Percentiles rank a stretch among this genome's conserved stretches.
phyloP scores from a whole-genome alignment of 2,329 filamentous ascomycete genomes.

The Colletotrichum caudatum region DNA sequence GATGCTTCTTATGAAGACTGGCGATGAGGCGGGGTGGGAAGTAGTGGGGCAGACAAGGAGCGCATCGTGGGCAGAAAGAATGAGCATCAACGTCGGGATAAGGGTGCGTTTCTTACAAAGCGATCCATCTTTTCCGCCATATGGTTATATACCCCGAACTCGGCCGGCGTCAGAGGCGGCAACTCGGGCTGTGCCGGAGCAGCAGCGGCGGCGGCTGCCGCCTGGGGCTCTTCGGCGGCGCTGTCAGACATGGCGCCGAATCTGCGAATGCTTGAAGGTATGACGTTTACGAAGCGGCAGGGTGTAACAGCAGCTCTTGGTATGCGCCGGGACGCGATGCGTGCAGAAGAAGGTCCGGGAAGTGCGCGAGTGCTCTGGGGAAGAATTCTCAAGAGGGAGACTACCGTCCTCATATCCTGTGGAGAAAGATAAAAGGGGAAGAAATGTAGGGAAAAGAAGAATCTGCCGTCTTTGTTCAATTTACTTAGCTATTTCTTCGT shows the following conservation, averaged over 20 bases:
- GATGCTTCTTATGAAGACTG: background rate
- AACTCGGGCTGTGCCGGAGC: conserved; percentile 48
- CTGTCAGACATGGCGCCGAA: conserved; percentile 19
- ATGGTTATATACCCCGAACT: conserved; percentile 79
- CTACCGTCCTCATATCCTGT: conserved; percentile 14
- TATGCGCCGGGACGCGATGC: background rate
- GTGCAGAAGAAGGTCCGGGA: background rate
- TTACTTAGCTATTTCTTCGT: too few relatives aligned
- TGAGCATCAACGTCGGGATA: too few relatives aligned
- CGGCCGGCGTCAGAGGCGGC: conserved; percentile 72
- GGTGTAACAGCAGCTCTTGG: background rate
- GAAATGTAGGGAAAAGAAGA: background rate
- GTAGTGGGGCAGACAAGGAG: too few relatives aligned
- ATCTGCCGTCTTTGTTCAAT: background rate
- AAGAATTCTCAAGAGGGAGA: background rate
- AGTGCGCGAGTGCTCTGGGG: background rate
- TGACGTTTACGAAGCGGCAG: too few relatives aligned
- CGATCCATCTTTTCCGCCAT: conserved; percentile 80
- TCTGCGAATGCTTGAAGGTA: background rate
- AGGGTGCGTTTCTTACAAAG: conserved; percentile 64
- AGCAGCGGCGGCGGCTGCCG: background rate
- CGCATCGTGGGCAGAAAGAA: background rate
- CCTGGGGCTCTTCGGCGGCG: conserved; percentile 23
- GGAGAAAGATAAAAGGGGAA: background rate
- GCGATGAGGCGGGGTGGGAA: background rate